A percentile compares a stretch with the other conserved stretches of the same genome.
Evolutionary conservation across 352 stramenopile genomes (phyloP).

Genomic region (Globisporangium irregulare): DNA sequence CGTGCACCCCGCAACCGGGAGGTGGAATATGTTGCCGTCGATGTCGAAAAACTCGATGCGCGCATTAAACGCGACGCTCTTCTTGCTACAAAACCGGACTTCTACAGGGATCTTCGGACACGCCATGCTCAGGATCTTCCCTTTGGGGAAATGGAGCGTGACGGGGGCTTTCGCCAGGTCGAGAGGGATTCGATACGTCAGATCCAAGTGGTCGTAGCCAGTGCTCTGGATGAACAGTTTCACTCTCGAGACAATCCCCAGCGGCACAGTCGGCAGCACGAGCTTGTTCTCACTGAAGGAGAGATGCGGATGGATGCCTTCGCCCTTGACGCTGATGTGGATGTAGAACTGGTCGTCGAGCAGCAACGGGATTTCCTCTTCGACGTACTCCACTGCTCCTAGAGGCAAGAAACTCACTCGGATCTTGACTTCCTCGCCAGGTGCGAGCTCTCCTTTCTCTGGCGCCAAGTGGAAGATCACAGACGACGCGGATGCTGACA

Average conservation of each 20-base stretch:
- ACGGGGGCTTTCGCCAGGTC: constrained; percentile 80
- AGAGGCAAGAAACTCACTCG: constrained; percentile 86
- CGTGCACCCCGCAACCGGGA: constrained; percentile 82
- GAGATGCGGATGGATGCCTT: constrained; percentile 91
- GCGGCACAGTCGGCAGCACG: constrained; percentile 86
- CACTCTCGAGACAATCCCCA: constrained; percentile 65
- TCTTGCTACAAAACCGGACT: constrained; percentile 74
- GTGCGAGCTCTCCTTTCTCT: constrained; percentile 71
- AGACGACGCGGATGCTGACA: constrained; percentile 26
- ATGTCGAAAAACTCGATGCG: constrained; percentile 92
- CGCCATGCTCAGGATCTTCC: constrained; percentile 83
- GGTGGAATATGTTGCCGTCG: constrained; percentile 83
- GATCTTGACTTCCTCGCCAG: constrained; percentile 71
- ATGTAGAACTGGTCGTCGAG: constrained; percentile 79
- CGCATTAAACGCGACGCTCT: constrained; percentile 89
- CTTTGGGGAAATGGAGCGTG: constrained; percentile 86
- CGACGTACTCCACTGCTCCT: constrained; percentile 73
- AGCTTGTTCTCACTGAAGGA: constrained; percentile 87
- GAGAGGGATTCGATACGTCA: constrained; percentile 77
- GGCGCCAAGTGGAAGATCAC: constrained; percentile 84
- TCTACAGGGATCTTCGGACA: constrained; percentile 81
- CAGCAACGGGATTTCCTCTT: constrained; percentile 71
- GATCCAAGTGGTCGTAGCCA: constrained; percentile 90
- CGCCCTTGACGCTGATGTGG: constrained; percentile 70
- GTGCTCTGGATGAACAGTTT: constrained; percentile 84